Conservation (phyloP, 768 basidiomycete species). For the Phlebiopsis flavidoalba region DNA sequence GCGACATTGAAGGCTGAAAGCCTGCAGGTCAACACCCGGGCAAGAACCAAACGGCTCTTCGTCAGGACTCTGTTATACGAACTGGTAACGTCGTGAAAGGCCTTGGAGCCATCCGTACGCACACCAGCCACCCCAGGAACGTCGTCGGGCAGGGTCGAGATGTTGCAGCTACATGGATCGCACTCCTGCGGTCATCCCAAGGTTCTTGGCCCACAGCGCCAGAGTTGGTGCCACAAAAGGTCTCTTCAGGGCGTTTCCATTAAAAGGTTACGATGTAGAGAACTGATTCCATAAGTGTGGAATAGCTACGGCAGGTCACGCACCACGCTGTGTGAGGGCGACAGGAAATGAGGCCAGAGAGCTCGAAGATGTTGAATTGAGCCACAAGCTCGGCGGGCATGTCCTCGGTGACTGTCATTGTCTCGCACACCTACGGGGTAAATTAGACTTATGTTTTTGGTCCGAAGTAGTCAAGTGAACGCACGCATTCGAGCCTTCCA, state of each 20-base stretch:
- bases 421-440: background rate
- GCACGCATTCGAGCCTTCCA: background rate
- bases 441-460: background rate
- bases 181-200: slow-evolving; percentile 11
- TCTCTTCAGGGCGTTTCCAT: slow-evolving; percentile 28
- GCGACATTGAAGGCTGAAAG: slow-evolving; percentile 1
- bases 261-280: slow-evolving; percentile 30
- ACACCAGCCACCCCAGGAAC: slow-evolving; percentile 10
- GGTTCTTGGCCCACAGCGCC: slow-evolving; percentile 15
- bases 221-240: slow-evolving; percentile 23
- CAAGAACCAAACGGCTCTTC: slow-evolving; percentile 1
- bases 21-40: background rate
- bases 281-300: slow-evolving; percentile 22
- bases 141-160: slow-evolving; percentile 12
- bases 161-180: slow-evolving; percentile 18
- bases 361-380: slow-evolving; percentile 32
- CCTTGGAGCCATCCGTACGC: slow-evolving; percentile 7
- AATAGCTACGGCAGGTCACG: slow-evolving; percentile 28
- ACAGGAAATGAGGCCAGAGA: slow-evolving; percentile 22
- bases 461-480: background rate
- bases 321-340: slow-evolving; percentile 29
- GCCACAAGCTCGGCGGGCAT: slow-evolving; percentile 36
- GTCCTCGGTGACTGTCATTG: slow-evolving; percentile 9
- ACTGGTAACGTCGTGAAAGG: background rate
- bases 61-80: background rate